Evolutionary conservation across 306 rosid species (phyloP), one percentile per base, ranked within the genome.

Genomic region (Trifolium subterraneum): DNA sequence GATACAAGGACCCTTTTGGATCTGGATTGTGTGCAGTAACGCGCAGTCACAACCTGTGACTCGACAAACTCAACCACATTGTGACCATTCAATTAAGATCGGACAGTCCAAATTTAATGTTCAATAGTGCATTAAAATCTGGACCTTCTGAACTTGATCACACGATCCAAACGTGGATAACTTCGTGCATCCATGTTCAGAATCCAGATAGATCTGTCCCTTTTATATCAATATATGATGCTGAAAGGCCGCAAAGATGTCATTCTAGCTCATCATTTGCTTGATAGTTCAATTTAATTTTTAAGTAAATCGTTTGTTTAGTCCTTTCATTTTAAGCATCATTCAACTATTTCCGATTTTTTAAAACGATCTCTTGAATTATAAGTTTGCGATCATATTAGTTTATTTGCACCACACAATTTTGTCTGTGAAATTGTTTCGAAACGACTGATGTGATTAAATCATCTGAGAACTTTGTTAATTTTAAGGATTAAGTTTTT

Each of bases 181-280:
- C 2, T 36, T 8, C 39, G 8, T 36, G 10, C 39, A 36, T 36
- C 14, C 8, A 0, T 3, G 27, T 16, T 22, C 14, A 22, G n/a
- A 55, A 10, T 23, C 31, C 14, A 23, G 11, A 55, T 22, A 23
- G 11, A 55, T 22, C 8, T 2, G 29, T 11, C n/a, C 4, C 1
- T 60, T 60, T 59, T 73, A 27, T 29, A 74, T 81, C 70, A 60
- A 63, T 29, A 29, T 60, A 64, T 70, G 76, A 51, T 15, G 12
- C 78, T 42, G 63, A 52, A 85, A 79, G 45, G 61, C 73, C 68
- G 67, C 78, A 60, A 72, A 22, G 1, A 52, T 70, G 73, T 64
- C 41, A 44, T 44, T 54, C 44, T 78, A 31, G 48, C 47, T 69
- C 70, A 61, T 48, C 63, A 72, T 77, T 61, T 72, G 71, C 52